Base-by-base conservation (phyloP, 805 yeast genomes). In the Yamadazyma phyllophila region DNA sequence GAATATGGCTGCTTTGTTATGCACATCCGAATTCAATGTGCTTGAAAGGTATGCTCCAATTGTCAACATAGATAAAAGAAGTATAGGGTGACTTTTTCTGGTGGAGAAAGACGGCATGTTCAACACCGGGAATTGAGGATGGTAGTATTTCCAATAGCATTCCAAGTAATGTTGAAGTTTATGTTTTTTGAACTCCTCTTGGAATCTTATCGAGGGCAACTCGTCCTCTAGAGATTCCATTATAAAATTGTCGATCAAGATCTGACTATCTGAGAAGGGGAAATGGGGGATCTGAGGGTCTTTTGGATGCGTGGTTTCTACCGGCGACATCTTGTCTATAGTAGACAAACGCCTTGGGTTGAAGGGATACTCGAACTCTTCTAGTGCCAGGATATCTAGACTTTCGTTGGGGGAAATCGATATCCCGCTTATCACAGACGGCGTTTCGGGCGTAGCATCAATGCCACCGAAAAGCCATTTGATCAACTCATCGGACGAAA, bases 61-160 rank as follows among this genome's bases (percentile, higher is more conserved):
- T 36, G 76, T 54, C n/a, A 81, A 60, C 78, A 81, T 80, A 4
- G 80, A 58, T 43, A 80, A 61, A 15, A 81, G 55, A 26, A 82
- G 61, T 7, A 81, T 62, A 0, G 78, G 71, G 4, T 79, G 78
- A 0, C 77, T 63, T 1, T 61, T 59, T 9, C 59, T 57, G 2
- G 83, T 73, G 33, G 65, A 65, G 49, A 81, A 82, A 10, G 85
- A 73, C 3, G 84, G 82, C 43, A 66, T 64, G 56, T 81, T 85
- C 24, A 82, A 60, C 36, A 81, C 68, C 0, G 84, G 80, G 45
- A 74, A 77, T 49, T 80, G 76, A 1, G 78, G 76, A 53, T 81
- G 82, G 54, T 77, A 80, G 15, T 69, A 67, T 36, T 63, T 64
- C 86, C 86, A 81, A 56, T 77, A 81, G n/a, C 17, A 40, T 20